These are phyloP conservation scores for Pseudozyma pruni DNA, from an alignment of 1,284 basidiomycete genomes.

Conservation along the genomic window DNA sequence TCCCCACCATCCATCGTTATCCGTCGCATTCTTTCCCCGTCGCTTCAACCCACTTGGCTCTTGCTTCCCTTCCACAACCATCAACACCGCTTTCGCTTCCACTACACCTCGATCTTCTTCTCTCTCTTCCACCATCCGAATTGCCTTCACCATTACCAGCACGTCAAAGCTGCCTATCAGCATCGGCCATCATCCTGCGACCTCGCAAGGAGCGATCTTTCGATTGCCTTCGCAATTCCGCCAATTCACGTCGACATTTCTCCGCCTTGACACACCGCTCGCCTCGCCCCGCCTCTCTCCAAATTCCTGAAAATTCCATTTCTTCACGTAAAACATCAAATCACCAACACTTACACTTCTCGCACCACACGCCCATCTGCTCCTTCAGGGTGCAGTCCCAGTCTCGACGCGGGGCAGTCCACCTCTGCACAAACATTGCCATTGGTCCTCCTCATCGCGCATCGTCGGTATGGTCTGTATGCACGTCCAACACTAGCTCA, in stretches of 20 bases:
- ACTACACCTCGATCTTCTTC: not conserved
- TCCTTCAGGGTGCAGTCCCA: slow-evolving; percentile 12
- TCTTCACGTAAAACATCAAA: not conserved
- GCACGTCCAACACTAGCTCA: too few relatives aligned
- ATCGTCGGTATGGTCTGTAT: not conserved
- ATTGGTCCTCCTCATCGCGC: not conserved
- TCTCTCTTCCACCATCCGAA: not conserved
- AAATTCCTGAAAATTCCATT: not conserved
- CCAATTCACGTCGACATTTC: not conserved
- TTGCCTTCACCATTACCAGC: not conserved
- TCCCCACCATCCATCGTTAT: slow-evolving; percentile 38
- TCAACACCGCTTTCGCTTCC: not conserved
- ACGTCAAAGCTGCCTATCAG: too few relatives aligned
- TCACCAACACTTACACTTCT: slow-evolving; percentile 1
- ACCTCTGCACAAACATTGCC: not conserved
- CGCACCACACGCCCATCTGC: too few relatives aligned
- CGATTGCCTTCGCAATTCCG: not conserved
- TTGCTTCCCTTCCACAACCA: slow-evolving; percentile 3
- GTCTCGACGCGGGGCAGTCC: slow-evolving; percentile 6
- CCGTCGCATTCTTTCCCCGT: slow-evolving; percentile 40
- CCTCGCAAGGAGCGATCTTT: not conserved
- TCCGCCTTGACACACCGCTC: too few relatives aligned
- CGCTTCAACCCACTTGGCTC: not conserved
- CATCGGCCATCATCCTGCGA: not conserved
- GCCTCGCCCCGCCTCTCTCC: too few relatives aligned